Evolutionary conservation across 345 rosid genomes (phyloP).

Genomic region (Bruguiera parviflora): DNA sequence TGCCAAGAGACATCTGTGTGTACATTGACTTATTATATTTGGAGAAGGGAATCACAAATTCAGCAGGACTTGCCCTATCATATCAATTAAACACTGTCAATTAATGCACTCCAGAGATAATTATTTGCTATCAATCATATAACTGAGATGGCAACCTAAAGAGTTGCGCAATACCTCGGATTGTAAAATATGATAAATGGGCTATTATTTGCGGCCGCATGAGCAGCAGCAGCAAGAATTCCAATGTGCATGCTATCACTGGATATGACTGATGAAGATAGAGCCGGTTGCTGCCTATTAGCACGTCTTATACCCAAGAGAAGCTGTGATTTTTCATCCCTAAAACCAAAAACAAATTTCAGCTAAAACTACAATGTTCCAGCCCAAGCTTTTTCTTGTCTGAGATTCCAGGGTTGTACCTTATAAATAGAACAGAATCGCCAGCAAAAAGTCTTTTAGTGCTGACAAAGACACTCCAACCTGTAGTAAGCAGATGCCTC

Average conservation of each 20-base stretch:
- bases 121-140: background rate
- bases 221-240: conserved; percentile 99
- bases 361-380: conserved; percentile 13
- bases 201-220: conserved; percentile 90
- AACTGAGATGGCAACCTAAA: background rate
- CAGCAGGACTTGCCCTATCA: conserved; percentile 90
- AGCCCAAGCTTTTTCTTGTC: conserved; percentile 5
- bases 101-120: conserved; percentile 2
- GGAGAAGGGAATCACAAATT: conserved; percentile 94
- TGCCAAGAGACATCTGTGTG: conserved; percentile 84
- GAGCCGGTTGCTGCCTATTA: conserved; percentile 83
- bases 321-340: conserved; percentile 93
- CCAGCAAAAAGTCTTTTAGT: conserved; percentile 90
- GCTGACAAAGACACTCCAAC: conserved; percentile 96
- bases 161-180: conserved; percentile 60
- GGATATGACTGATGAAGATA: conserved; percentile 90
- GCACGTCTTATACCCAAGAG: conserved; percentile 84
- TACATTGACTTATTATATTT: conserved; percentile 87
- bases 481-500: conserved; percentile 85
- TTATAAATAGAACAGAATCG: conserved; percentile 87
- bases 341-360: conserved; percentile 28
- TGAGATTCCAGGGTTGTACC: conserved; percentile 39
- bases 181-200: conserved; percentile 90
- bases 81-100: conserved; percentile 26
- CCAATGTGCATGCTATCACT: conserved; percentile 99